Evolutionary conservation across 2,329 filamentous ascomycete genomes (phyloP).

Genomic region (Rasamsonia emersonii): DNA sequence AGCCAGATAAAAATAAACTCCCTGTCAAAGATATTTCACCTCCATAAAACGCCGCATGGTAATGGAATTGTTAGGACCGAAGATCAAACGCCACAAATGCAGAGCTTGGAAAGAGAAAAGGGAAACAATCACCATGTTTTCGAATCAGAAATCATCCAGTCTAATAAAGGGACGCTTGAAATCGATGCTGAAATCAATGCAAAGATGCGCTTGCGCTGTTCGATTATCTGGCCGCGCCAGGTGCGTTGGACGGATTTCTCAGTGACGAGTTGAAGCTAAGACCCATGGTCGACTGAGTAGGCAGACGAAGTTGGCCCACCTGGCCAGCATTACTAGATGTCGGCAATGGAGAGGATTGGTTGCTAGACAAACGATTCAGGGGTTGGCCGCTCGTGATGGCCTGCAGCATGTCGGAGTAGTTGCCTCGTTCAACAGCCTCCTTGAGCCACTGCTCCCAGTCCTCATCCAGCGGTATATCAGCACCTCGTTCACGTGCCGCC

Average conservation of each 20-base stretch:
- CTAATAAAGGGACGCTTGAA: too few species aligned
- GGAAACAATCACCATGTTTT: too few species aligned
- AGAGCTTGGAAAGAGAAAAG: slow-evolving; percentile 1
- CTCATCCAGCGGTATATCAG: slow-evolving; percentile 35
- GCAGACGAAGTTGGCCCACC: slow-evolving; percentile 5
- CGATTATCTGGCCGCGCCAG: too few species aligned
- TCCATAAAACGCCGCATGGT: slow-evolving; percentile 5
- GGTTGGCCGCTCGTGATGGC: slow-evolving; percentile 30
- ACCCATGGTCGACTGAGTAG: slow-evolving; percentile 5
- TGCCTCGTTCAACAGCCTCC: slow-evolving; percentile 45
- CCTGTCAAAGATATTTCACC: neutral
- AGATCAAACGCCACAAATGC: neutral
- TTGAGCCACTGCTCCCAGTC: slow-evolving; percentile 53
- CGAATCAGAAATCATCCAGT: too few species aligned
- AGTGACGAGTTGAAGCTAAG: slow-evolving; percentile 1
- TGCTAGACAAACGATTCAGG: slow-evolving; percentile 21
- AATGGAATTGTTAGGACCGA: neutral
- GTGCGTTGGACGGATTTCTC: slow-evolving; percentile 4
- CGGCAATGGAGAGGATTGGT: slow-evolving; percentile 12
- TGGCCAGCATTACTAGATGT: slow-evolving; percentile 12
- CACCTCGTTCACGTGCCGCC: slow-evolving; percentile 43
- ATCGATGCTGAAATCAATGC: too few species aligned
- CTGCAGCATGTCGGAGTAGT: slow-evolving; percentile 32
- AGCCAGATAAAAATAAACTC: too few species aligned
- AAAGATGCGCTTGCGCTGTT: neutral